These are phyloP conservation scores for Alloteropsis semialata DNA, from an alignment of 176 grass and related monocot species.

Conservation along the genomic window DNA sequence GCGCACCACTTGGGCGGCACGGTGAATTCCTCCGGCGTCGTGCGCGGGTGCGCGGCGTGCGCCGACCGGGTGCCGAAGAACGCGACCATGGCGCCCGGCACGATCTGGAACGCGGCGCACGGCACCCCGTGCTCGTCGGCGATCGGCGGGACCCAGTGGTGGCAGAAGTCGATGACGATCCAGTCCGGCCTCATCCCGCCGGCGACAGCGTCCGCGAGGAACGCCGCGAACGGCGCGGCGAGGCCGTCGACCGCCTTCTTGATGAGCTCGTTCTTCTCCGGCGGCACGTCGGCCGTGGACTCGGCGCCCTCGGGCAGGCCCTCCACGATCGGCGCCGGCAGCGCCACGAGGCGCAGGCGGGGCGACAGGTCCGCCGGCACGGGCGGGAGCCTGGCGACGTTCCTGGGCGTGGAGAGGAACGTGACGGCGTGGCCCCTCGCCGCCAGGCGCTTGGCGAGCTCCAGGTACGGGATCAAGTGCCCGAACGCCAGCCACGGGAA, in stretches of 20 bases:
- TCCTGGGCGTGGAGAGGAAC: conserved; percentile 56
- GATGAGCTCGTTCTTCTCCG: conserved; percentile 26
- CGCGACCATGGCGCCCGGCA: background rate
- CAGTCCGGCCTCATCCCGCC: conserved; percentile 18
- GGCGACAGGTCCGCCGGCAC: background rate
- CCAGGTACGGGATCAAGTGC: conserved; percentile 41
- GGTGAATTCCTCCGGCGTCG: conserved; percentile 18
- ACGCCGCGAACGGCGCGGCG: background rate
- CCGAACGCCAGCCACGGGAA: conserved; percentile 65
- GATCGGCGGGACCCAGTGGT: conserved; percentile 30
- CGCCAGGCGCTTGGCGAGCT: conserved; percentile 44
- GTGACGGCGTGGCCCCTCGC: conserved; percentile 35
- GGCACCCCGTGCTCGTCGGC: conserved; percentile 20
- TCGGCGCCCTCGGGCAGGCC: conserved; percentile 28
- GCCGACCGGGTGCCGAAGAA: conserved; percentile 26
- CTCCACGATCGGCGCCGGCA: conserved; percentile 16
- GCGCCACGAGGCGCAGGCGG: conserved; percentile 10
- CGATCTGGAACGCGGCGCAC: conserved; percentile 18
- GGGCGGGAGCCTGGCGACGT: conserved; percentile 42
- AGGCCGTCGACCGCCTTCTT: conserved; percentile 50
- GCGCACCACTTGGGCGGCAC: conserved; percentile 30
- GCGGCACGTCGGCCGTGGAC: conserved; percentile 45
- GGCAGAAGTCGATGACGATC: conserved; percentile 43
- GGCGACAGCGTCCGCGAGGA: background rate
- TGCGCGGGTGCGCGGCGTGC: background rate